Evolutionary conservation across 371 early-diverging fungal genomes (phyloP), one percentile per base, ranked within the genome.

Genomic region (Zychaea mexicana): DNA sequence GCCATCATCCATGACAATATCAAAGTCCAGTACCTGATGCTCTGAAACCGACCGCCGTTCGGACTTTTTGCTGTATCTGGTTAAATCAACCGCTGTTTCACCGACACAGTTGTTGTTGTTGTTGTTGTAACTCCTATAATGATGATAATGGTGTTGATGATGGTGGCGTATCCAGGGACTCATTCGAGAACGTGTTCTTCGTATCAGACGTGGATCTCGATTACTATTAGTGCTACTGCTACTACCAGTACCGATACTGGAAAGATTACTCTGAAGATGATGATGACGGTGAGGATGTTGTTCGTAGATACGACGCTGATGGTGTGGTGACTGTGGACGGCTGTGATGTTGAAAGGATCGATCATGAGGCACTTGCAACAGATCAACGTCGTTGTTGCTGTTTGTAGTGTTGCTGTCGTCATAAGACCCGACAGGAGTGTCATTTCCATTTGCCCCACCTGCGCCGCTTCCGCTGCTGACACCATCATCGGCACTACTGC

Each of bases 1-100:
- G 36, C 71, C 71, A 46, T 71, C 71, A 13, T 64, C 62, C 62
- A 62, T 62, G 8, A 56, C 32, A 13, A 67, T 52, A 28, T 52
- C 38, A 52, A 62, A 67, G 39, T 67, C 58, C n/a, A 65, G 45
- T 33, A 58, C 26, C 22, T 46, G 17, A 17, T 52, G 52, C 9
- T 42, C 56, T 31, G 54, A 31, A 10, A 30, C 26, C 19, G 56
- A 38, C 26, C 45, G 19, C n/a, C 38, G 31, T n/a, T 33, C 19
- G 39, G 31, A 56, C 21, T 27, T 27, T 27, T 45, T 32, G 38
- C 30, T 31, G 13, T 49, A 49, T 6, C 49, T 49, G 26, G 49
- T 26, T 39, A 61, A 46, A 62, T 62, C 63, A 26, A 56, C 56
- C 17, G 63, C 63, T 19, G n/a, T 55, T 30, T 62, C 63, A 17